Percentiles rank a stretch among this genome's conserved stretches.
phyloP scores from a whole-genome alignment of 2,329 filamentous ascomycete genomes.

The Biscogniauxia marginata region DNA sequence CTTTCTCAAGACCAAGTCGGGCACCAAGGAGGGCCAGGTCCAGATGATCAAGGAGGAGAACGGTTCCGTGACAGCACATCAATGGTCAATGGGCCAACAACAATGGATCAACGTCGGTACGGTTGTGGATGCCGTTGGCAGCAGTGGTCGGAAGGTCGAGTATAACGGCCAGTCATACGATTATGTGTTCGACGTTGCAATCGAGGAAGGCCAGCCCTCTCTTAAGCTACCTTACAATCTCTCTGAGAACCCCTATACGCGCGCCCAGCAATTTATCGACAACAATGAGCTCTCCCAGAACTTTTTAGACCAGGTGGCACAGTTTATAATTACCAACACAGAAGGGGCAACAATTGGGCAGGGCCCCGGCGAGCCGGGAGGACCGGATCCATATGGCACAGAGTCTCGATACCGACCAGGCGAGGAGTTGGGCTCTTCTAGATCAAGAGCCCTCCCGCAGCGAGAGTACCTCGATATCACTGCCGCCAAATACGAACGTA shows the following conservation, averaged over 20 bases:
- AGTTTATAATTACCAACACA: slow-evolving; percentile 89
- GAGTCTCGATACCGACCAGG: slow-evolving; percentile 78
- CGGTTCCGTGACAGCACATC: slow-evolving; percentile 80
- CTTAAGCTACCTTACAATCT: slow-evolving; percentile 94
- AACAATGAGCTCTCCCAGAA: slow-evolving; percentile 84
- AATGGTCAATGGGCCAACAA: slow-evolving; percentile 72
- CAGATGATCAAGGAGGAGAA: slow-evolving; percentile 85
- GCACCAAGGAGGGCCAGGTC: slow-evolving; percentile 95
- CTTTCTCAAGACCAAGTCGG: slow-evolving; percentile 76
- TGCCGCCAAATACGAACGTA: slow-evolving; percentile 65
- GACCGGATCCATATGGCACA: slow-evolving; percentile 72
- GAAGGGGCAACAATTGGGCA: slow-evolving; percentile 81
- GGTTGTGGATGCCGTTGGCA: slow-evolving; percentile 85
- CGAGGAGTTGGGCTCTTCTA: slow-evolving; percentile 47
- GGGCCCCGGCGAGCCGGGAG: slow-evolving; percentile 45
- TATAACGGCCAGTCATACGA: slow-evolving; percentile 89
- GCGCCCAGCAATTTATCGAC: slow-evolving; percentile 84
- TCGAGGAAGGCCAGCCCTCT: slow-evolving; percentile 89
- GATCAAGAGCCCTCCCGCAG: slow-evolving; percentile 69
- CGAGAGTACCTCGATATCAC: slow-evolving; percentile 76
- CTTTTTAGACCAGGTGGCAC: slow-evolving; percentile 88
- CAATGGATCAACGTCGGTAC: slow-evolving; percentile 91
- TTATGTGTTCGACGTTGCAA: slow-evolving; percentile 94
- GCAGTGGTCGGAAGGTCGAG: slow-evolving; percentile 73
- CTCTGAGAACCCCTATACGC: slow-evolving; percentile 88